Conservation (phyloP, 1,139 yeast genomes). For the Protomyces macrosporus region DNA sequence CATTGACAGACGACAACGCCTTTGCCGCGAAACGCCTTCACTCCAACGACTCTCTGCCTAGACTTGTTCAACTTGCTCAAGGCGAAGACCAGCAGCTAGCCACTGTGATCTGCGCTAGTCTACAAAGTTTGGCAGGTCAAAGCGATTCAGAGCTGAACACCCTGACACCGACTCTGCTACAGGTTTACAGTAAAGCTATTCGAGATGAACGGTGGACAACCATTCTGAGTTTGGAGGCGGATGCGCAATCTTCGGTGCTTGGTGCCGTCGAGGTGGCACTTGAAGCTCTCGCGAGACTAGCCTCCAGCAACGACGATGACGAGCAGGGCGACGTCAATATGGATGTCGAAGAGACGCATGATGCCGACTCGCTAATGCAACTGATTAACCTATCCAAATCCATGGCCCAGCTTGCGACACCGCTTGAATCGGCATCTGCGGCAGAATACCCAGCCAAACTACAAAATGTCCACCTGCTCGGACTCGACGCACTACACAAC, state of each 20-base stretch:
- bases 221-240: background rate
- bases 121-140: background rate
- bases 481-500: slow-evolving; percentile 66
- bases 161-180: background rate
- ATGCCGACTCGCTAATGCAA: slow-evolving; percentile 15
- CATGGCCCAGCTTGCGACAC: background rate
- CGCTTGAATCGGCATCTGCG: background rate
- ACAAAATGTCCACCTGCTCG: slow-evolving; percentile 40
- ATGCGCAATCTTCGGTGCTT: background rate
- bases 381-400: background rate
- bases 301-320: background rate
- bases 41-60: background rate
- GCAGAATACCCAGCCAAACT: slow-evolving; percentile 2
- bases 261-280: background rate
- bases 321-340: slow-evolving; percentile 23
- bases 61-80: background rate
- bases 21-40: background rate
- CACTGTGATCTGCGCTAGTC: background rate
- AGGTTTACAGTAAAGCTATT: background rate
- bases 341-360: slow-evolving; percentile 16
- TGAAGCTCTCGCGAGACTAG: background rate
- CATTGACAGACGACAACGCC: slow-evolving; percentile 28
- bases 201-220: background rate
- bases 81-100: background rate
- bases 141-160: background rate